Percentiles rank a stretch among this genome's conserved stretches.
Conservation (phyloP, 106 monocot species). For the Posidonia australis region DNA sequence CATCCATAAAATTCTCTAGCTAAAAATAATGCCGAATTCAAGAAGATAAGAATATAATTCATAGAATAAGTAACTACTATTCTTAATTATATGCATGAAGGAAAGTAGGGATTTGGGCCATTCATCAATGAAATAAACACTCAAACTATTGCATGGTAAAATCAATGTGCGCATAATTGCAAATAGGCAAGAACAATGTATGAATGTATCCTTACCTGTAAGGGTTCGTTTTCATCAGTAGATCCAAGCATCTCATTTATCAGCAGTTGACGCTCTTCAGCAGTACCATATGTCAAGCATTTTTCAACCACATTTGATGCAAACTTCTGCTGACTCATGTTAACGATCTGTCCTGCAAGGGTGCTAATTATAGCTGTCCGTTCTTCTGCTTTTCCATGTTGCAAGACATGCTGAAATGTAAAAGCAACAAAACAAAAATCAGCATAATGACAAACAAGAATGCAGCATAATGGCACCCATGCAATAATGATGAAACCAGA, state of each 20-base stretch:
- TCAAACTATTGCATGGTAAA: too few species aligned
- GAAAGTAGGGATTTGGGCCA: neutral
- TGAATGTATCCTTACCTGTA: slow-evolving; percentile 2
- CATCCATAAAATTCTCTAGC: too few species aligned
- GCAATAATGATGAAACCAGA: too few species aligned
- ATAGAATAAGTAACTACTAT: too few species aligned
- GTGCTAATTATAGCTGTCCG: slow-evolving; percentile 6
- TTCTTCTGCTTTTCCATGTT: slow-evolving; percentile 11
- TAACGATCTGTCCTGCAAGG: slow-evolving; percentile 12
- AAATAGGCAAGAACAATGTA: neutral
- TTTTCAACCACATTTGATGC: slow-evolving; percentile 20
- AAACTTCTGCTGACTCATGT: slow-evolving; percentile 19
- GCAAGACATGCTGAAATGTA: slow-evolving; percentile 11
- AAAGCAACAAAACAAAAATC: slow-evolving; percentile 2
- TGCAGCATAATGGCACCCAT: neutral
- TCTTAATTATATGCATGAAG: too few species aligned
- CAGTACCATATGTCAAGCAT: slow-evolving; percentile 6
- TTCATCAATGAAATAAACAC: too few species aligned
- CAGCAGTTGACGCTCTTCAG: slow-evolving; percentile 8
- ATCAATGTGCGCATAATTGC: neutral
- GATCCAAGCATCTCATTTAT: slow-evolving; percentile 15
- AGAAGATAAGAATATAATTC: too few species aligned
- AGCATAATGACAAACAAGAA: neutral
- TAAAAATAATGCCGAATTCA: too few species aligned
- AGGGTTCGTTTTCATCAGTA: slow-evolving; percentile 13